Conservation (phyloP, 2,329 filamentous ascomycete species). For the Paramyrothecium roridum region DNA sequence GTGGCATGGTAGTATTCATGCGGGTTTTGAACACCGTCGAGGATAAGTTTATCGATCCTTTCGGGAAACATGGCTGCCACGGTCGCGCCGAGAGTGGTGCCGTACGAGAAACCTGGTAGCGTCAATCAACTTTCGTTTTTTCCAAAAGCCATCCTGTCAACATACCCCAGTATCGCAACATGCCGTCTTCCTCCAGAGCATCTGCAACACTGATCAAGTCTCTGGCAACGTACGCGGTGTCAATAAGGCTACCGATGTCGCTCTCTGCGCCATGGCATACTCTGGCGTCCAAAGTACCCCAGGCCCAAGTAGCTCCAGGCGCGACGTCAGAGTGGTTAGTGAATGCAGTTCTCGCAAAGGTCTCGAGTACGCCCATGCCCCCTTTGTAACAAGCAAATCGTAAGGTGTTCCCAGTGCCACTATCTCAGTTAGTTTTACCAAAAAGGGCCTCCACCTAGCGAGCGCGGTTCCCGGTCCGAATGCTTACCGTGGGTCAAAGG, state of each 20-base stretch:
- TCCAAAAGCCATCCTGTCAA: not conserved
- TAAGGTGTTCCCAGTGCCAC: slow-evolving; percentile 21
- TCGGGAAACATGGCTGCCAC: slow-evolving; percentile 37
- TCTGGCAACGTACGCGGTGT: slow-evolving; percentile 39
- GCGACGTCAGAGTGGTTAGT: slow-evolving; percentile 14
- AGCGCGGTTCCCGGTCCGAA: not conserved
- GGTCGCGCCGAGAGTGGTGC: slow-evolving; percentile 32
- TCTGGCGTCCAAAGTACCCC: slow-evolving; percentile 11
- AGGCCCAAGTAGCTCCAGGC: slow-evolving; percentile 17
- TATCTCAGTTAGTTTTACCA: slow-evolving; percentile 1
- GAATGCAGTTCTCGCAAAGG: not conserved
- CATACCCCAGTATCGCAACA: slow-evolving; percentile 36
- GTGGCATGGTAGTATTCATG: slow-evolving; percentile 24
- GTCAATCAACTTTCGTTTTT: not conserved
- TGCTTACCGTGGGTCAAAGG: slow-evolving; percentile 21
- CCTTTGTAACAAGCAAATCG: slow-evolving; percentile 18
- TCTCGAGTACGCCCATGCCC: not conserved
- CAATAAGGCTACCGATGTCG: slow-evolving; percentile 30
- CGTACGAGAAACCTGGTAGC: slow-evolving; percentile 30
- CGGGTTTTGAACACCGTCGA: slow-evolving; percentile 26
- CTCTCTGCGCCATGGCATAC: slow-evolving; percentile 15
- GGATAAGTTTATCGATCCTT: slow-evolving; percentile 24
- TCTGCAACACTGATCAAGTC: slow-evolving; percentile 43
- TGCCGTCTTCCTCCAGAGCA: slow-evolving; percentile 31
- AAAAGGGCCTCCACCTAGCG: not conserved